Evolutionary conservation across 2,329 filamentous ascomycete genomes (phyloP).

Genomic region (Ustilaginoidea virens): DNA sequence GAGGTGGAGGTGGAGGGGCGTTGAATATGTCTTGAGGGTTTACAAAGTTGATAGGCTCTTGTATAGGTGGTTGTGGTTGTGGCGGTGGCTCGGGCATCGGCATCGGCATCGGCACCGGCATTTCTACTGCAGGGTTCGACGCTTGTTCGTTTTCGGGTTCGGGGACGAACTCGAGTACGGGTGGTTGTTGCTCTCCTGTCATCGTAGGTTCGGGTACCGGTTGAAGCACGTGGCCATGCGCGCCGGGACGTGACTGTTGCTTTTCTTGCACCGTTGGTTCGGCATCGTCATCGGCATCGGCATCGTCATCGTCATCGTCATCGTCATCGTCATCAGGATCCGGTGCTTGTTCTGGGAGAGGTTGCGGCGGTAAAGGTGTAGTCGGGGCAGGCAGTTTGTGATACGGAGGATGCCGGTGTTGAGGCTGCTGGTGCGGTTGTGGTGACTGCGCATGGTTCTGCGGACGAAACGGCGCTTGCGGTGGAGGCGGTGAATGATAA

Average conservation of each 20-base stretch:
- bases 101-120: not conserved
- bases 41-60: conserved; percentile 16
- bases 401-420: too few species aligned
- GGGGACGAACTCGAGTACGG: not conserved
- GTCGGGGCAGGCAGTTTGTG: conserved; percentile 2
- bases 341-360: conserved; percentile 1
- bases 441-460: conserved; percentile 5
- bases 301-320: too few species aligned
- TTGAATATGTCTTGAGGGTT: conserved; percentile 23
- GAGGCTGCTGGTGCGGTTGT: conserved; percentile 3
- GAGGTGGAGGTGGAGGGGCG: conserved; percentile 12
- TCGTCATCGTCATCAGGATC: too few species aligned
- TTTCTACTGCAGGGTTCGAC: not conserved
- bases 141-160: not conserved
- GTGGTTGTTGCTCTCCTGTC: too few species aligned
- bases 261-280: too few species aligned
- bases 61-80: conserved; percentile 3
- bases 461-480: conserved; percentile 1
- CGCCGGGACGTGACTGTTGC: too few species aligned
- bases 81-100: conserved; percentile 1
- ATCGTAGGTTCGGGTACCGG: too few species aligned
- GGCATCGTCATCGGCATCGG: too few species aligned
- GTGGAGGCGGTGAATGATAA: conserved; percentile 7
- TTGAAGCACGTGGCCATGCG: too few species aligned
- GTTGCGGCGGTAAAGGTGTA: conserved; percentile 5